These are phyloP conservation scores for Penicillium sp. DNA, from an alignment of 2,329 filamentous ascomycete genomes.

Conservation along the genomic window DNA sequence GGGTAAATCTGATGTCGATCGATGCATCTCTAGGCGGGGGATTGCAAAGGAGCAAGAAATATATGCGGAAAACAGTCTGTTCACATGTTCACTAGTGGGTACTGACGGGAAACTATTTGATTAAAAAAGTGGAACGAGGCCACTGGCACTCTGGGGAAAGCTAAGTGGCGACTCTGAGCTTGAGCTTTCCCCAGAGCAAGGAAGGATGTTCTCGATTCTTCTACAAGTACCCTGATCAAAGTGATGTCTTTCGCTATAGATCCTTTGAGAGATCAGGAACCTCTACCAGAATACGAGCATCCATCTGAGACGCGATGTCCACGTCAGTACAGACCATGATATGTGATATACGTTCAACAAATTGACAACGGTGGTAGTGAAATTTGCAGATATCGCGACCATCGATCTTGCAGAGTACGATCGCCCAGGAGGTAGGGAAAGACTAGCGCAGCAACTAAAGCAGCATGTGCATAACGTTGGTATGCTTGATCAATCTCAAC, in stretches of 20 bases:
- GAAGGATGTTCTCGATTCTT: neutral
- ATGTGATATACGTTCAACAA: neutral
- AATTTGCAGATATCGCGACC: constrained; percentile 52
- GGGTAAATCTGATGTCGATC: neutral
- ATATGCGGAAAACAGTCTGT: neutral
- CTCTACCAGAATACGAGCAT: constrained; percentile 11
- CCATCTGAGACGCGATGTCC: constrained; percentile 10
- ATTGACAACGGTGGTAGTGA: constrained; percentile 5
- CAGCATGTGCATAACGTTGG: constrained; percentile 52
- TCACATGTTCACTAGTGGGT: neutral
- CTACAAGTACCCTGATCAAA: neutral
- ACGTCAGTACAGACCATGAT: neutral
- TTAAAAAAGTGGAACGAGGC: neutral
- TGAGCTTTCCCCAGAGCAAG: neutral
- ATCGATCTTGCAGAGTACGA: constrained; percentile 58
- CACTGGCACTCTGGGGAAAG: neutral
- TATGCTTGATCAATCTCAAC: neutral
- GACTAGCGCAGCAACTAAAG: constrained; percentile 55
- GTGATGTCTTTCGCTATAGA: neutral
- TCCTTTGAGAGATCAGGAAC: no score
- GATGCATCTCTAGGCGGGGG: neutral
- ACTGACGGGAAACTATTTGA: neutral
- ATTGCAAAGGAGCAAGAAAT: neutral
- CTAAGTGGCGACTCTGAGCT: neutral
- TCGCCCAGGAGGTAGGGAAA: constrained; percentile 55